Percentiles rank a stretch among this genome's conserved stretches.
phyloP scores from a whole-genome alignment of 129 eudicot genomes.

The Ambrosia trifida region DNA sequence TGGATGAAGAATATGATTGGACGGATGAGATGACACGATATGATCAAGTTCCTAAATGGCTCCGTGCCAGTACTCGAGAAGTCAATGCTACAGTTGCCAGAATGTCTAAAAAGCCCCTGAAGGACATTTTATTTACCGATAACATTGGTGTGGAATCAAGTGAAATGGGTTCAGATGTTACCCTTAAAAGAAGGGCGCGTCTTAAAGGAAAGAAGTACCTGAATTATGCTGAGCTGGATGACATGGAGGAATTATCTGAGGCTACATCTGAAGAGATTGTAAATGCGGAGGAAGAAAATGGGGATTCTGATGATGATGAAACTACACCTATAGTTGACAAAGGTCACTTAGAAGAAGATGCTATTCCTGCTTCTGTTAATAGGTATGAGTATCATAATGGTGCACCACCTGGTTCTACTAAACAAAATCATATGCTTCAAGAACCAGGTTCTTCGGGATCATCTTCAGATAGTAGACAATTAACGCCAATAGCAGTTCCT shows the following conservation, averaged over 20 bases:
- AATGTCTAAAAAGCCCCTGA: slow-evolving; percentile 67
- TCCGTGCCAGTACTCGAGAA: slow-evolving; percentile 65
- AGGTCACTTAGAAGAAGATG: slow-evolving; percentile 69
- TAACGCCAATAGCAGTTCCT: slow-evolving; percentile 54
- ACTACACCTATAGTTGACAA: slow-evolving; percentile 41
- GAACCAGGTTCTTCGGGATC: slow-evolving; percentile 85
- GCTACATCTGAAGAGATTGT: slow-evolving; percentile 75
- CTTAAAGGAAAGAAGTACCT: slow-evolving; percentile 66
- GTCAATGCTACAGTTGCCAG: slow-evolving; percentile 58
- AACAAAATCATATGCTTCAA: slow-evolving; percentile 46
- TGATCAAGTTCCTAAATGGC: slow-evolving; percentile 90
- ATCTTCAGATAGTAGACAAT: slow-evolving; percentile 59
- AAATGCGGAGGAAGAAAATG: slow-evolving; percentile 60
- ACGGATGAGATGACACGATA: slow-evolving; percentile 81
- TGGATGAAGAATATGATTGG: slow-evolving; percentile 99
- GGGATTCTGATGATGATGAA: slow-evolving; percentile 84
- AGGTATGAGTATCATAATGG: slow-evolving; percentile 42
- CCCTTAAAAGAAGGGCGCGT: slow-evolving; percentile 63
- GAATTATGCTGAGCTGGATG: slow-evolving; percentile 81
- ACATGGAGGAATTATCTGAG: slow-evolving; percentile 71
- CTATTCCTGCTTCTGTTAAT: slow-evolving; percentile 42
- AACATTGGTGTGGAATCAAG: slow-evolving; percentile 44
- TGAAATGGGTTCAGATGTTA: slow-evolving; percentile 44
- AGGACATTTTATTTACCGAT: slow-evolving; percentile 34
- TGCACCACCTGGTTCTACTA: slow-evolving; percentile 38